These are phyloP conservation scores for Mucor mucedo DNA, from an alignment of 371 early-diverging fungal species.

Conservation along the genomic window DNA sequence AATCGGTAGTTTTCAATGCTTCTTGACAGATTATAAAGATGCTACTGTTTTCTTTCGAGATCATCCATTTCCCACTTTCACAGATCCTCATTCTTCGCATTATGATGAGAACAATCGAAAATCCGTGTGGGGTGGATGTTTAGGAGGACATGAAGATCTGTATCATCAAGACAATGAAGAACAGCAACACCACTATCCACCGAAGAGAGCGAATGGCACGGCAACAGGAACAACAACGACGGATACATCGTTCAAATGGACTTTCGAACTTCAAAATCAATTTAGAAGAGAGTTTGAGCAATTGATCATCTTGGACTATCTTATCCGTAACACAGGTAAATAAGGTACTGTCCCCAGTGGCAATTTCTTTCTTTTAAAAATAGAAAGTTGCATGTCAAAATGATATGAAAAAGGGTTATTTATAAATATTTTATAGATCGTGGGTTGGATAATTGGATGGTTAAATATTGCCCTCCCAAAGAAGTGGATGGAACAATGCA, in stretches of 20 bases:
- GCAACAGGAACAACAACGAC: conserved; percentile 6
- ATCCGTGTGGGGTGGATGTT: conserved; percentile 45
- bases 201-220: not conserved
- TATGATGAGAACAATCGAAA: conserved; percentile 9
- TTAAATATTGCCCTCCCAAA: conserved; percentile 60
- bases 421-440: conserved; percentile 56
- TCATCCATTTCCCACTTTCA: conserved; percentile 56
- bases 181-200: conserved; percentile 1
- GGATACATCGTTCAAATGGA: conserved; percentile 60
- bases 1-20: conserved; percentile 87
- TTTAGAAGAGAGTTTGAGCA: conserved; percentile 86
- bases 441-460: conserved; percentile 93
- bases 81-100: conserved; percentile 14
- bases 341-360: not conserved
- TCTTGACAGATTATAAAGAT: conserved; percentile 81
- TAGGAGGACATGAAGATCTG: conserved; percentile 23
- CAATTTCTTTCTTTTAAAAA: too few species aligned
- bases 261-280: conserved; percentile 62
- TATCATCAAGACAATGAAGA: conserved; percentile 20
- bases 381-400: too few species aligned
- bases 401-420: too few species aligned
- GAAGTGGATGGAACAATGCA: too few species aligned
- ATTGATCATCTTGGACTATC: conserved; percentile 84
- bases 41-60: conserved; percentile 79
- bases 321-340: conserved; percentile 88